Percentiles rank a stretch among this genome's conserved stretches.
phyloP scores from a whole-genome alignment of 2,329 filamentous ascomycete genomes.

The Leptodontidium sp. region DNA sequence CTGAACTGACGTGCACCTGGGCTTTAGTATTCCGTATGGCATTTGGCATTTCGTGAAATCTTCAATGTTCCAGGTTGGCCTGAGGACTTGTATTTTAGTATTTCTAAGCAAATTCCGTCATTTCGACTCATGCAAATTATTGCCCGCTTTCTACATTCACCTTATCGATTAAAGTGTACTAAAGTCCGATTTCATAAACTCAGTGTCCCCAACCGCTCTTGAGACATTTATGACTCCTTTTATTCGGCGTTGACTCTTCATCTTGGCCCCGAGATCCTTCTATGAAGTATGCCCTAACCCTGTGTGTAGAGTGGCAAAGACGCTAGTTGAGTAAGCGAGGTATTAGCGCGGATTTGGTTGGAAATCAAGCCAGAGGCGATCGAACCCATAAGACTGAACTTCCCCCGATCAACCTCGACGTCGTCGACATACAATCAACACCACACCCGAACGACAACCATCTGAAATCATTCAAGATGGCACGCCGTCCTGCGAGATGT shows the following conservation, averaged over 20 bases:
- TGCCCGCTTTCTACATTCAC: neutral
- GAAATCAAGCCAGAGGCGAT: constrained; percentile 26
- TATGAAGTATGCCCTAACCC: constrained; percentile 18
- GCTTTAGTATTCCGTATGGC: neutral
- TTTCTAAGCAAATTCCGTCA: neutral
- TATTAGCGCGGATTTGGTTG: constrained; percentile 28
- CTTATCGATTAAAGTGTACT: neutral
- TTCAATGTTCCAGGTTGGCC: neutral
- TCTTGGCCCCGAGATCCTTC: constrained; percentile 10
- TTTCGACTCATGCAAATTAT: neutral
- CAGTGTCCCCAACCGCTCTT: neutral
- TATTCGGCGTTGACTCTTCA: constrained; percentile 19
- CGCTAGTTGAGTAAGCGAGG: constrained; percentile 14
- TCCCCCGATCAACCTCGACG: constrained; percentile 24
- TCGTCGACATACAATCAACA: constrained; percentile 34
- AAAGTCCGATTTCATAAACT: no score
- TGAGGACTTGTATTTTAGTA: neutral
- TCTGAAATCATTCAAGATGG: constrained; percentile 85
- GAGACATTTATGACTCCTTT: constrained; percentile 24
- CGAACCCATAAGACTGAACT: constrained; percentile 15
- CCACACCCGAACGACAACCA: constrained; percentile 57
- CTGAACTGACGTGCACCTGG: no score
- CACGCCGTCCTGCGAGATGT: constrained; percentile 98
- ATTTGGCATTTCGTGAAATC: neutral
- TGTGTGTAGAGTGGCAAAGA: constrained; percentile 23